Base-by-base conservation (phyloP, 78 protist genomes). In the Dictyostelium capitatum region DNA sequence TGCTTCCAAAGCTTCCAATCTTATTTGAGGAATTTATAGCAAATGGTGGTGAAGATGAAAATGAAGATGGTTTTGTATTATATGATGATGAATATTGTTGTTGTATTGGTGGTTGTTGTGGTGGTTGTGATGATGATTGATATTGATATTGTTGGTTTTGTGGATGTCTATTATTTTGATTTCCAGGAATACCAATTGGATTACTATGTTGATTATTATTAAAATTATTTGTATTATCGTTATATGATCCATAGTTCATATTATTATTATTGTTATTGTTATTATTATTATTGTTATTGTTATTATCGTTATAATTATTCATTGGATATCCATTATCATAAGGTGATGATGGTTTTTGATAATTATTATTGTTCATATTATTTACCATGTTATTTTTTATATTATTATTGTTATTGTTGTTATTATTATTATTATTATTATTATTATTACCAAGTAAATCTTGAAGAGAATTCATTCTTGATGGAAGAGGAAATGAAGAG, bases 81-180 rank as follows among this genome's bases (percentile, higher is more conserved):
- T 15, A 67, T 20, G 77, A 69, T 69, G 77, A 69, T 69, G 77
- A 69, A 37, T 69, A 69, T 69, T 72, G 51, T 17, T 72, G 79
- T 46, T 73, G 74, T 30, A 7, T 14, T 65, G 17, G 74, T 12
- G 8, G 46, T 65, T n/a, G 46, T 9, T 65, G 56, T 37, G 1
- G 43, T 3, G n/a, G 79, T 47, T 72, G 56, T 72, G n/a, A 14
- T 72, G 79, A 20, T 17, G 7, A 20, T 15, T 20, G 28, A 23
- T 25, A 51, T 12, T 51, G 15, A 8, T 51, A 51, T 51, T 51
- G 37, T 14, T 64, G 73, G 0, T 72, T 19, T 72, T 43, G 41
- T 5, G 20, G 19, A 43, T 32, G 48, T 47, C 17, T 73, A 73
- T 73, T 46, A 37, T 46, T 73, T 46, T 73, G 79, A n/a, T 7